Conservation (phyloP, 2,329 filamentous ascomycete species). For the Plenodomus lindquistii region DNA sequence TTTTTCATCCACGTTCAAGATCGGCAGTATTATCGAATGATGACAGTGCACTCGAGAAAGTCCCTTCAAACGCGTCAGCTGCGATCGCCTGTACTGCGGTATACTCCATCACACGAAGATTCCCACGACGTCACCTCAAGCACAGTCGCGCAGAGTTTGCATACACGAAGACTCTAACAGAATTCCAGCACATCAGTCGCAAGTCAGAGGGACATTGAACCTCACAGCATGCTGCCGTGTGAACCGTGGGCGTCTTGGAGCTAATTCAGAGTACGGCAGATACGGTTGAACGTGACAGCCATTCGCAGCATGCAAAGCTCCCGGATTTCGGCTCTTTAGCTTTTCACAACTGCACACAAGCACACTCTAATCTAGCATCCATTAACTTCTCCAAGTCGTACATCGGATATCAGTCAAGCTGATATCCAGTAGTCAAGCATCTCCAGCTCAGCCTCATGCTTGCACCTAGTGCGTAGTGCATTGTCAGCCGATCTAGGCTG, state of each 20-base stretch:
- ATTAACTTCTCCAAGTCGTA: too few relatives aligned
- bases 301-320: too few relatives aligned
- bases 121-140: background rate
- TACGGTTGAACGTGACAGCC: too few relatives aligned
- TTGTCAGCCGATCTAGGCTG: conserved; percentile 5
- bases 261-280: too few relatives aligned
- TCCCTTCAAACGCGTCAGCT: background rate
- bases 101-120: background rate
- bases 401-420: too few relatives aligned
- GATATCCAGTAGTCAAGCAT: too few relatives aligned
- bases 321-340: background rate
- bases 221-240: too few relatives aligned
- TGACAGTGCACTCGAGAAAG: background rate
- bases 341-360: background rate
- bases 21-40: background rate
- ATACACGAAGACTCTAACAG: background rate
- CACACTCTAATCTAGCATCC: too few relatives aligned
- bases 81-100: background rate
- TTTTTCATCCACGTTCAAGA: background rate
- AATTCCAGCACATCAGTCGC: background rate
- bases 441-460: conserved; percentile 9
- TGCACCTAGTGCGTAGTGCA: conserved; percentile 11
- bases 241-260: too few relatives aligned
- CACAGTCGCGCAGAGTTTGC: too few relatives aligned
- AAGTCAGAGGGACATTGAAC: background rate